Base-by-base conservation (phyloP, 1,139 yeast species). In the Geotrichum aggregatum region DNA sequence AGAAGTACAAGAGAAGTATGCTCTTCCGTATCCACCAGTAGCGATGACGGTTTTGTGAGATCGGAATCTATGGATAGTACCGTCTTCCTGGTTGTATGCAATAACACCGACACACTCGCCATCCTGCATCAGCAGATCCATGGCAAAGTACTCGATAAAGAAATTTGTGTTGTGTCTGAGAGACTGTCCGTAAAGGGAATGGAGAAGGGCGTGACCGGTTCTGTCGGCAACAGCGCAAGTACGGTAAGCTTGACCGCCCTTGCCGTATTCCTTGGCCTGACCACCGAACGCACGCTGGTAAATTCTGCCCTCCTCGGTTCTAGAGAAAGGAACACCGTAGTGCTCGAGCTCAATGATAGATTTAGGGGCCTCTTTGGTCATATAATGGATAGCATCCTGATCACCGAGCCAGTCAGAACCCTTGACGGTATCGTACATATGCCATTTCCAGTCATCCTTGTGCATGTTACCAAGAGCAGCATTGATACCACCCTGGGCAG, bases 401-500 rank as follows among this genome's bases (percentile, higher is more conserved):
- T 92, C 98, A 66, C 98, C 98, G 59, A 92, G 82, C 98, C 98
- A 92, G 76, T 92, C 98, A n/a, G 97, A 89, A 60, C 98, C 98
- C 76, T 92, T 92, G 66, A 92, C 98, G 66, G 98, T 92, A 69
- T 92, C 98, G 74, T 91, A 91, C 96, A 92, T 91, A 74, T 92
- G 98, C 98, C 98, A 92, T 72, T 87, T 94, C 98, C 98, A 92
- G 76, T 91, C 92, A 72, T 92, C 98, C 63, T 80, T 78, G 76
- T 94, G 98, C 96, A 92, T 91, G 78, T 92, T 92, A 62, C 95
- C 78, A 45, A 92, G 78, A 42, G 98, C 98, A 63, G 98, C 98
- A 67, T 92, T 92, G 74, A 92, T 92, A 76, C 98, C 98, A 74
- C 98, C 98, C 75, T 92, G 98, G 54, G 98, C 98, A 54, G 98